These are phyloP conservation scores for Aspergillus ostianus DNA, from an alignment of 495 filamentous ascomycete genomes.

Conservation along the genomic window DNA sequence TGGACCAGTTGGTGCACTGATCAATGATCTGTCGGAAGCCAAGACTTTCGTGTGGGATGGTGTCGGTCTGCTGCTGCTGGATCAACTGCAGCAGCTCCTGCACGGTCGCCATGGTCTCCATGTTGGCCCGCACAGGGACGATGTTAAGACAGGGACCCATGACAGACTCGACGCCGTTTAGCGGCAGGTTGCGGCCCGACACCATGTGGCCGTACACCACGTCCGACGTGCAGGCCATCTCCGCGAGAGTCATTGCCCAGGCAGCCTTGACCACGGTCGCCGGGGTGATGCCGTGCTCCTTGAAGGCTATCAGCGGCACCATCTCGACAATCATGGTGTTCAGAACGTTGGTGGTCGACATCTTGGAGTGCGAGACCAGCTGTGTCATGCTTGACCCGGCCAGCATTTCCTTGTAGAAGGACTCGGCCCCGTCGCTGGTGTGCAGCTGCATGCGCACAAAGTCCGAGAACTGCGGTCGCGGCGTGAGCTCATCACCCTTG, in stretches of 20 bases:
- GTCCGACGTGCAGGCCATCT: slow-evolving; percentile 39
- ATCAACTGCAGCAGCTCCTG: slow-evolving; percentile 44
- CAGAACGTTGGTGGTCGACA: slow-evolving; percentile 21
- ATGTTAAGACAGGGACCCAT: slow-evolving; percentile 48
- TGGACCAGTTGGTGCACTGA: slow-evolving; percentile 50
- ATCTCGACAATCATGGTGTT: slow-evolving; percentile 20
- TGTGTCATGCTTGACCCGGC: slow-evolving; percentile 29
- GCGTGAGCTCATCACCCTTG: slow-evolving; percentile 19
- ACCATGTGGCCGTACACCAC: slow-evolving; percentile 46
- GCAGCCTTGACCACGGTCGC: slow-evolving; percentile 38
- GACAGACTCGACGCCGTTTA: slow-evolving; percentile 37
- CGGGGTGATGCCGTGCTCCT: slow-evolving; percentile 24
- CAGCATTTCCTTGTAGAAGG: slow-evolving; percentile 34
- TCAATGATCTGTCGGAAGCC: slow-evolving; percentile 50
- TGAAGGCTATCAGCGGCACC: slow-evolving; percentile 22
- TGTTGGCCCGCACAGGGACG: slow-evolving; percentile 43
- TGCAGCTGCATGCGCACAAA: slow-evolving; percentile 38
- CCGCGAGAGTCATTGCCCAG: slow-evolving; percentile 44
- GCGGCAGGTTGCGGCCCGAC: slow-evolving; percentile 27
- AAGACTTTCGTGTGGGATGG: slow-evolving; percentile 43
- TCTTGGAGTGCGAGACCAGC: slow-evolving; percentile 23
- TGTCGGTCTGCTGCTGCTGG: slow-evolving; percentile 48
- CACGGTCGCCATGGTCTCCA: slow-evolving; percentile 31
- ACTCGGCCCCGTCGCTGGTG: slow-evolving; percentile 23
- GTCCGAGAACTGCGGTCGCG: slow-evolving; percentile 45